Base-by-base conservation (phyloP, 768 basidiomycete species). In the Tubosaeta sp. region DNA sequence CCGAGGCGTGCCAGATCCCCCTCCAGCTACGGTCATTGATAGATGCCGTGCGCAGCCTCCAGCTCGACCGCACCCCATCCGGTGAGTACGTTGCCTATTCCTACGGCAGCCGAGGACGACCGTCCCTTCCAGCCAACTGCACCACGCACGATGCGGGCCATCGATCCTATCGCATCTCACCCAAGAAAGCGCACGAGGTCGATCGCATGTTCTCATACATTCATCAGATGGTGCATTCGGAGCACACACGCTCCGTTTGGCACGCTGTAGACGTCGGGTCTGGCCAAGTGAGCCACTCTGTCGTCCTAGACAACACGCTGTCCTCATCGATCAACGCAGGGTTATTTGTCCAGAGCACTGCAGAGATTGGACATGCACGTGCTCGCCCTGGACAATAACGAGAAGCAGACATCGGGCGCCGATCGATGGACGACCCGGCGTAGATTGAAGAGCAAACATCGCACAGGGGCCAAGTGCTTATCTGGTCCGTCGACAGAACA, bases 101-200 rank as follows among this genome's bases (percentile, higher is more conserved):
- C 22, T 19, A 17, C 38, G n/a, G 9, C 19, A 32, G 32, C 32
- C n/a, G 29, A 13, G 34, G 17, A 14, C n/a, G 35, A 52, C 14
- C 42, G 44, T 46, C n/a, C 17, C 27, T 46, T 50, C 29, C 26
- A 61, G 56, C 43, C n/a, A n/a, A n/a, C 6, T 54, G 55, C 50
- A 51, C 54, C 41, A 49, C 46, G 14, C 37, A 33, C 42, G 22
- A 19, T 27, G 49, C 43, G 16, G 41, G 50, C 38, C 41, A 47
- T 49, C 55, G 58, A 19, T 34, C 53, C 26, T 65, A 66, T 31
- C 84, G 86, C 14, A 84, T 87, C 79, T 86, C 85, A 5, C 86
- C 86, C 6, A 90, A 90, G 65, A 90, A 90, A 63, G 70, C 72
- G 3, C 87, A 90, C 56, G 88, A 90, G 63, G 85, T 90, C 43